These are phyloP conservation scores for Oldenlandia corymbosa DNA, from an alignment of 257 asterid genomes.

Conservation along the genomic window DNA sequence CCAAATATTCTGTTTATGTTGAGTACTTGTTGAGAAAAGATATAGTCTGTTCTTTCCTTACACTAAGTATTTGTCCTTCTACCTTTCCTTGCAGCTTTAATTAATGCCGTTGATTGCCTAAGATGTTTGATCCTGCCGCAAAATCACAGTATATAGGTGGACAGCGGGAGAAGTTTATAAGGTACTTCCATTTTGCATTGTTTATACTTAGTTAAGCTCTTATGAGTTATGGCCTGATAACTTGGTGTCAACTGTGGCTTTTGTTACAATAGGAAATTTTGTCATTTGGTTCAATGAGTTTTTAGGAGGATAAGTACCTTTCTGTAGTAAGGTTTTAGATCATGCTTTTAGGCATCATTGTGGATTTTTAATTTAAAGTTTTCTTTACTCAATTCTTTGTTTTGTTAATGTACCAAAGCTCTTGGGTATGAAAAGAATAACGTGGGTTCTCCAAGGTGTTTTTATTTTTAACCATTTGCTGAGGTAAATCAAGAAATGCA, in stretches of 20 bases:
- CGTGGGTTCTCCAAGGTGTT: background rate
- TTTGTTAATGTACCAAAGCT: background rate
- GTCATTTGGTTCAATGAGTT: background rate
- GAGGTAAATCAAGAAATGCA: background rate
- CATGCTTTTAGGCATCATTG: background rate
- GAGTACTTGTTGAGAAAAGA: too few relatives aligned
- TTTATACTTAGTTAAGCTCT: background rate
- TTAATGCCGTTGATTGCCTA: constrained; percentile 28
- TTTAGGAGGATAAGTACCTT: background rate
- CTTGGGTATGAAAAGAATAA: background rate
- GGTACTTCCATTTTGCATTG: constrained; percentile 37
- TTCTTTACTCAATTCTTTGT: background rate
- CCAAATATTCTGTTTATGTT: too few relatives aligned
- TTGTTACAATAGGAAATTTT: too few relatives aligned
- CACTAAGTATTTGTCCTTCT: constrained; percentile 8
- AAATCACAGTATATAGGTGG: constrained; percentile 63
- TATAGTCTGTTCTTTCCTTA: constrained; percentile 2
- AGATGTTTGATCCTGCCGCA: constrained; percentile 77
- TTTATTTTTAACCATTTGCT: too few relatives aligned
- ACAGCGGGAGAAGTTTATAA: constrained; percentile 80
- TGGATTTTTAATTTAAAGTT: background rate
- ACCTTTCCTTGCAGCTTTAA: constrained; percentile 40
- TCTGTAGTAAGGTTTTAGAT: background rate
- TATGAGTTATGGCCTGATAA: background rate
- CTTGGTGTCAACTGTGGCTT: background rate